Percentiles rank a stretch among this genome's conserved stretches.
Evolutionary conservation across 78 protist genomes (phyloP).

Genomic region (Monosiga brevicollis): DNA sequence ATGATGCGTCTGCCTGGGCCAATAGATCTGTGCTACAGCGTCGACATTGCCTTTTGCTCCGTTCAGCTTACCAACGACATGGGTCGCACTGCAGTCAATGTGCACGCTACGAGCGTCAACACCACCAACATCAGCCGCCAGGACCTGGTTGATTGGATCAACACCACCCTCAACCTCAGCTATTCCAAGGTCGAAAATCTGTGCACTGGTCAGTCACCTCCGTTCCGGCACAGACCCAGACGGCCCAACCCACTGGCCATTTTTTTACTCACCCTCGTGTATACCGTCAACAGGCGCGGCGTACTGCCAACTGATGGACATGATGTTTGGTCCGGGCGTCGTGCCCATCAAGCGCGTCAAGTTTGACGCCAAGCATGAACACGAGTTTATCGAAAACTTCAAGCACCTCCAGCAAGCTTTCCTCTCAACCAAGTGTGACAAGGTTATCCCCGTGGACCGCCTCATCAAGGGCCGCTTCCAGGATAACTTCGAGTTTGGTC

Average conservation of each 20-base stretch:
- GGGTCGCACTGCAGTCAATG: not conserved
- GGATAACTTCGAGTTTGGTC: slow-evolving; percentile 84
- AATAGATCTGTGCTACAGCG: too few species aligned
- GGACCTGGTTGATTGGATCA: slow-evolving; percentile 68
- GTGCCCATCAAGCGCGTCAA: slow-evolving; percentile 50
- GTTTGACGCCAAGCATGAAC: slow-evolving; percentile 65
- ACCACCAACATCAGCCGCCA: slow-evolving; percentile 27
- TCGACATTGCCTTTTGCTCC: too few species aligned
- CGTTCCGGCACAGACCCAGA: not conserved
- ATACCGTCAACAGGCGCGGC: too few species aligned
- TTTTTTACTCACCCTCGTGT: too few species aligned
- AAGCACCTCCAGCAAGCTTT: slow-evolving; percentile 60
- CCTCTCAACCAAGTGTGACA: not conserved
- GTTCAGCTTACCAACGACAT: too few species aligned
- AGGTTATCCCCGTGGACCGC: slow-evolving; percentile 55
- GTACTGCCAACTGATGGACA: slow-evolving; percentile 58
- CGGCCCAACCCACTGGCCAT: not conserved
- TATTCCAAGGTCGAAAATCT: slow-evolving; percentile 64
- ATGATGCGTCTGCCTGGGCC: too few species aligned
- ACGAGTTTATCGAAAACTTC: slow-evolving; percentile 72
- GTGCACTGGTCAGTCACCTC: slow-evolving; percentile 40
- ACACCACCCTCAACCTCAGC: slow-evolving; percentile 47
- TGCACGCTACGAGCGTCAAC: not conserved
- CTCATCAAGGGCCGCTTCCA: slow-evolving; percentile 71
- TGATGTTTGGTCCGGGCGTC: slow-evolving; percentile 40